Percentiles rank a stretch among this genome's conserved stretches.
phyloP scores from a whole-genome alignment of 192 early-diverging fungal species.

The Coemansia sp. region DNA sequence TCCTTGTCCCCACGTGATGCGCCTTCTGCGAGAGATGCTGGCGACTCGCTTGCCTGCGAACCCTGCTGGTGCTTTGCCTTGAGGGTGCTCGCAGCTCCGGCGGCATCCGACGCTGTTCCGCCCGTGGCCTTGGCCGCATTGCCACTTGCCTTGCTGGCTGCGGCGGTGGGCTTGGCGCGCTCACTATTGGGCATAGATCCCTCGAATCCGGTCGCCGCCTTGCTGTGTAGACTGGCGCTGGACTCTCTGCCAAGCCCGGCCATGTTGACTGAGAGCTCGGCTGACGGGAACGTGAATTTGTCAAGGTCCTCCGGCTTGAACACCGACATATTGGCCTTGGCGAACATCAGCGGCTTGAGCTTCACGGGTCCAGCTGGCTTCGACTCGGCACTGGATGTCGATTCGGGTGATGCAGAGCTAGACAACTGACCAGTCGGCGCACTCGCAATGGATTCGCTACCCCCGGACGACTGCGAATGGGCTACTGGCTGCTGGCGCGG shows the following conservation, averaged over 20 bases:
- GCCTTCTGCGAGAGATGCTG: not conserved
- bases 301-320: slow-evolving; percentile 50
- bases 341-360: slow-evolving; percentile 33
- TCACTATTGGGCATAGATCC: not conserved
- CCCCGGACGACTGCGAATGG: not conserved
- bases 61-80: not conserved
- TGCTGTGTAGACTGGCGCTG: not conserved
- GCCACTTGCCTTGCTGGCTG: not conserved
- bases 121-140: not conserved
- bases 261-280: slow-evolving; percentile 33
- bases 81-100: not conserved
- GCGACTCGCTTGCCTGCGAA: not conserved
- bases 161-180: not conserved
- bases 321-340: slow-evolving; percentile 20
- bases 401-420: not conserved
- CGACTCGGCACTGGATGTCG: not conserved
- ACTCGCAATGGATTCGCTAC: not conserved
- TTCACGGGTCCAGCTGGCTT: not conserved
- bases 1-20: not conserved
- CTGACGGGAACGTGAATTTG: slow-evolving; percentile 49
- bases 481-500: not conserved
- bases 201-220: not conserved
- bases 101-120: not conserved
- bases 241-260: slow-evolving; percentile 10
- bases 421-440: not conserved